Conservation (phyloP, 2,329 filamentous ascomycete genomes). For the Fusarium phyllophilum region DNA sequence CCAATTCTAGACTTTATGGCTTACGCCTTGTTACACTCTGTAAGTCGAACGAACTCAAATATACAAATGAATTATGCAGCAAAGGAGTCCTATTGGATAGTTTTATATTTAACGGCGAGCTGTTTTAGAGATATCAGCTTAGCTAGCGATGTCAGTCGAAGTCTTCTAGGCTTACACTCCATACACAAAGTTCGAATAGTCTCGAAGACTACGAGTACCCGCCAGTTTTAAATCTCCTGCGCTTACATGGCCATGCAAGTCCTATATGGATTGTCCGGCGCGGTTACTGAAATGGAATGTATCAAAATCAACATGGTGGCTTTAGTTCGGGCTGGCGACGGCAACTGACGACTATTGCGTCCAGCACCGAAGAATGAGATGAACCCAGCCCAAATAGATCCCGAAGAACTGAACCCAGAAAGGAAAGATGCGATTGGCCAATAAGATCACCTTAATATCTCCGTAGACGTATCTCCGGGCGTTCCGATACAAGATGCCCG, state of each 20-base stretch:
- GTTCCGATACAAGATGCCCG: background rate
- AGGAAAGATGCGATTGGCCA: background rate
- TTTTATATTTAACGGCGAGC: background rate
- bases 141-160: fast-evolving
- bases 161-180: fast-evolving
- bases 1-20: background rate
- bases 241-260: fast-evolving
- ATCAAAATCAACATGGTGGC: background rate
- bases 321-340: fast-evolving
- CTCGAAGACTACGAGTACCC: too few species aligned
- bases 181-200: fast-evolving
- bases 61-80: background rate
- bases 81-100: fast-evolving
- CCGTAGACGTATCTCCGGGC: background rate
- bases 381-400: fast-evolving
- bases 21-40: too few species aligned
- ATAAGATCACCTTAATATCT: background rate
- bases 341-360: background rate
- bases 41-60: fast-evolving
- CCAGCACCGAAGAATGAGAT: fast-evolving
- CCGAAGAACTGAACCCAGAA: fast-evolving
- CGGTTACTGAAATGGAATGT: fast-evolving
- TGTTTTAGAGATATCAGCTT: fast-evolving
- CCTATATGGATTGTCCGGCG: fast-evolving
- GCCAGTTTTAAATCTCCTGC: fast-evolving